A percentile compares a stretch with the other conserved stretches of the same genome.
Evolutionary conservation across 192 early-diverging fungal species (phyloP).

Genomic region (Coemansia sp.): DNA sequence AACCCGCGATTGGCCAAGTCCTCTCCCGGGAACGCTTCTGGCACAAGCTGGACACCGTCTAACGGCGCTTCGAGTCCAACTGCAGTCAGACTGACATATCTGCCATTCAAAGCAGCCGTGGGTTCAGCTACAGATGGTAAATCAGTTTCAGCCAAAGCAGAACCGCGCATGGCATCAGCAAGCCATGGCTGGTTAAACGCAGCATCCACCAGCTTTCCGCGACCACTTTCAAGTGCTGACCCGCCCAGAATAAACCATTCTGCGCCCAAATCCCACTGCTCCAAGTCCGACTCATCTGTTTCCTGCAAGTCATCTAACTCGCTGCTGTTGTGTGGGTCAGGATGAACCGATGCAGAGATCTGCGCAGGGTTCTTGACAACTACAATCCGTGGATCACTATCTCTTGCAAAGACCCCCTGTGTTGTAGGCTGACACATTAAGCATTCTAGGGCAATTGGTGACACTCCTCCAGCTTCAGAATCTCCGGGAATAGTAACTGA

Average conservation of each 20-base stretch:
- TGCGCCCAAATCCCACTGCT: slow-evolving; percentile 41
- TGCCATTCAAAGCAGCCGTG: neutral
- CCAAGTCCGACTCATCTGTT: slow-evolving; percentile 5
- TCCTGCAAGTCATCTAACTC: neutral
- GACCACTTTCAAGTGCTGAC: slow-evolving; percentile 16
- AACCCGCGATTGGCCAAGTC: slow-evolving; percentile 41
- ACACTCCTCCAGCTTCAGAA: neutral
- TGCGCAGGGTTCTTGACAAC: slow-evolving; percentile 17
- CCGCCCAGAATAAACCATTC: slow-evolving; percentile 54
- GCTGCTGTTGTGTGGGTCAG: neutral
- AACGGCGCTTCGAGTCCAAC: slow-evolving; percentile 12
- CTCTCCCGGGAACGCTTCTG: slow-evolving; percentile 18
- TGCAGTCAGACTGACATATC: slow-evolving; percentile 13
- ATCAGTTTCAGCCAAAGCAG: neutral
- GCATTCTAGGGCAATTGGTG: slow-evolving; percentile 22
- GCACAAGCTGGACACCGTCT: slow-evolving; percentile 23
- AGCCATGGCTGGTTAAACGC: slow-evolving; percentile 16
- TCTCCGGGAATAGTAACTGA: neutral
- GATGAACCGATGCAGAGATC: neutral
- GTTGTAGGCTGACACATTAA: slow-evolving; percentile 51
- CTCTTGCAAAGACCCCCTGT: slow-evolving; percentile 25
- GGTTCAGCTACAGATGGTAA: no score
- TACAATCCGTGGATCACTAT: slow-evolving; percentile 19
- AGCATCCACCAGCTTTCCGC: slow-evolving; percentile 19
- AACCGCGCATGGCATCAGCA: neutral